Evolutionary conservation across 768 basidiomycete species (phyloP).

Genomic region (Suillus clintonianus): DNA sequence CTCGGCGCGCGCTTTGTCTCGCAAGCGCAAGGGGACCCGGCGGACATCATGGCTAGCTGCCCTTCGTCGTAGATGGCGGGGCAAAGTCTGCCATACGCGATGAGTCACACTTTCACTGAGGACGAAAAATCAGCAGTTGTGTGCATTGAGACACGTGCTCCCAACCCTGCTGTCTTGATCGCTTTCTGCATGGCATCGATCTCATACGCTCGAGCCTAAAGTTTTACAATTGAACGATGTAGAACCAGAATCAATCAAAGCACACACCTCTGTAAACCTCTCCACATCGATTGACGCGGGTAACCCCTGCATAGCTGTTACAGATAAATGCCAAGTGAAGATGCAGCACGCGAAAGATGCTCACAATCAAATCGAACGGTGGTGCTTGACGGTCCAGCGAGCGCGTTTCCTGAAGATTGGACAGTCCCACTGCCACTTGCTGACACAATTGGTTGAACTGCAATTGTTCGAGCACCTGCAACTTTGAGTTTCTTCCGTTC

Average conservation of each 20-base stretch:
- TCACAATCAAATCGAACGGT: constrained; percentile 42
- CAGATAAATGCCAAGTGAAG: background rate
- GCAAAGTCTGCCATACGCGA: constrained; percentile 90
- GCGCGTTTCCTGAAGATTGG: constrained; percentile 26
- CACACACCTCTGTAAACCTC: constrained; percentile 76
- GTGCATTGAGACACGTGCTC: constrained; percentile 5
- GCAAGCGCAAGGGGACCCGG: constrained; percentile 81
- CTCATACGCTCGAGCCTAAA: constrained; percentile 85
- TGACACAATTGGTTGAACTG: constrained; percentile 47
- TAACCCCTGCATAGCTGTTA: constrained; percentile 56
- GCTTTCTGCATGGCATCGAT: constrained; percentile 87
- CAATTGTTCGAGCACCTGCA: constrained; percentile 62
- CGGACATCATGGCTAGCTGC: constrained; percentile 95
- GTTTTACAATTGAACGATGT: constrained; percentile 5
- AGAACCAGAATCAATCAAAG: background rate
- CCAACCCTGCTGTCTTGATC: constrained; percentile 77
- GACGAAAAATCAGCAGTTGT: background rate
- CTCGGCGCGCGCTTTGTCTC: constrained; percentile 82
- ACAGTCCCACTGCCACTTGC: constrained; percentile 10
- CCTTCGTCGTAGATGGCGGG: constrained; percentile 85
- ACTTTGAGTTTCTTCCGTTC: constrained; percentile 75
- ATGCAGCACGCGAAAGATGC: constrained; percentile 9
- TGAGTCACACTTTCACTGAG: constrained; percentile 69
- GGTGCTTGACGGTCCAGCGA: constrained; percentile 44
- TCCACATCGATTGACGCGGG: constrained; percentile 84